Evolutionary conservation across 306 rosid species (phyloP).

Genomic region (Dalbergia oliveri): DNA sequence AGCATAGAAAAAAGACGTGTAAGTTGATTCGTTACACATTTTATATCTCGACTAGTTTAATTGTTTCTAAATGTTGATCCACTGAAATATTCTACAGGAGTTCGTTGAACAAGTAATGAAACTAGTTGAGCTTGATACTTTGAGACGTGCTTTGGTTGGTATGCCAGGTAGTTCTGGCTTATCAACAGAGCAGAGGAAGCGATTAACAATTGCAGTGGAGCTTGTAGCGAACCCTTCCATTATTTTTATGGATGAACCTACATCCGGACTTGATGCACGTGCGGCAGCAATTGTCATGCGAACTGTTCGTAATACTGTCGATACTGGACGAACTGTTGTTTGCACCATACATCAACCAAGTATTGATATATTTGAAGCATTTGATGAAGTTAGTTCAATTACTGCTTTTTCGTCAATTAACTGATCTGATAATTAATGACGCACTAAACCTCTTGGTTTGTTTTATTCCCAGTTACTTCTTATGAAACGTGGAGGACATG

Average conservation of each 20-base stretch:
- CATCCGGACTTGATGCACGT: slow-evolving; percentile 94
- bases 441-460: slow-evolving; percentile 40
- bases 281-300: slow-evolving; percentile 96
- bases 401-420: slow-evolving; percentile 4
- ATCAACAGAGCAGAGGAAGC: slow-evolving; percentile 92
- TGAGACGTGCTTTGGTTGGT: slow-evolving; percentile 84
- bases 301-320: slow-evolving; percentile 91
- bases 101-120: slow-evolving; percentile 89
- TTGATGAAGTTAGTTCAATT: slow-evolving; percentile 72
- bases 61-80: slow-evolving; percentile 15
- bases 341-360: slow-evolving; percentile 97
- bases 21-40: slow-evolving; percentile 39
- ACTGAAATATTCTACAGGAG: slow-evolving; percentile 62
- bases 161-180: slow-evolving; percentile 87
- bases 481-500: slow-evolving; percentile 89
- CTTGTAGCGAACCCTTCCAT: slow-evolving; percentile 96
- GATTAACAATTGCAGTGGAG: slow-evolving; percentile 91
- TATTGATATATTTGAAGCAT: slow-evolving; percentile 91
- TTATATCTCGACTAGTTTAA: slow-evolving; percentile 21
- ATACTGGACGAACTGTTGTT: slow-evolving; percentile 93
- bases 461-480: slow-evolving; percentile 76
- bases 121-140: slow-evolving; percentile 82
- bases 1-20: slow-evolving; percentile 65
- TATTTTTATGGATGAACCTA: slow-evolving; percentile 95
- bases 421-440: slow-evolving; percentile 37